These are phyloP conservation scores for Pelargonium exstipulatum DNA, from an alignment of 441 rosid genomes.

Conservation along the genomic window DNA sequence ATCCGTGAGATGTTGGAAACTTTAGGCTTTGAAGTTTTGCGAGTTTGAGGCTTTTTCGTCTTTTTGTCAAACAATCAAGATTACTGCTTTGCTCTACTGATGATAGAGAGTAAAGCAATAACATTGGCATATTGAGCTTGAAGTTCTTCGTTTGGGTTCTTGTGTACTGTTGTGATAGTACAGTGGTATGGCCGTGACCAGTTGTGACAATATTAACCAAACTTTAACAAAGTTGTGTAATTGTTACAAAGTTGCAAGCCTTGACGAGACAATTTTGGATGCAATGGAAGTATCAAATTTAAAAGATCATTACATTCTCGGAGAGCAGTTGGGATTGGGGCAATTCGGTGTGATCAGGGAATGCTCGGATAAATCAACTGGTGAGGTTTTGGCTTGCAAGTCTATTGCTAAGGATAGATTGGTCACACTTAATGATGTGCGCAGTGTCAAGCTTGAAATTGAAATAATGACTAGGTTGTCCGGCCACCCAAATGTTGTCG, in stretches of 20 bases:
- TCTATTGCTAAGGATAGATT: conserved; percentile 70
- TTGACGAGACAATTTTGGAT: conserved; percentile 45
- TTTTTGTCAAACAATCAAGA: not conserved
- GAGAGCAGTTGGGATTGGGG: conserved; percentile 72
- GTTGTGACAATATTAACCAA: conserved; percentile 23
- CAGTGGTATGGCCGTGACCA: conserved; percentile 46
- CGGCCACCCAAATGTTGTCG: conserved; percentile 74
- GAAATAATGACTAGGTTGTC: conserved; percentile 68
- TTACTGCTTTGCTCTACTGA: not conserved
- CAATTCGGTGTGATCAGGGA: conserved; percentile 70
- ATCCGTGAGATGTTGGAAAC: not conserved
- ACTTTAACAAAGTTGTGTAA: conserved; percentile 32
- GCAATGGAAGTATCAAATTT: conserved; percentile 45
- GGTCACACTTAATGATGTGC: conserved; percentile 46
- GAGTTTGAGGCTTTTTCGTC: not conserved
- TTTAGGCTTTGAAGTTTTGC: too few species aligned
- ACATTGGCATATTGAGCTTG: not conserved
- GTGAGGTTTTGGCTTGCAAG: conserved; percentile 71
- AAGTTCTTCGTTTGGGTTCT: not conserved
- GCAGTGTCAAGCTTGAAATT: conserved; percentile 66
- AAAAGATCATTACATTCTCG: conserved; percentile 52
- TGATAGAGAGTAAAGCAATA: not conserved
- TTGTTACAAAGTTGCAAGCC: conserved; percentile 45
- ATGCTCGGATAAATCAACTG: conserved; percentile 57
- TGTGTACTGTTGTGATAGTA: not conserved